These are phyloP conservation scores for Gremmenia infestans DNA, from an alignment of 2,329 filamentous ascomycete genomes.

Conservation along the genomic window DNA sequence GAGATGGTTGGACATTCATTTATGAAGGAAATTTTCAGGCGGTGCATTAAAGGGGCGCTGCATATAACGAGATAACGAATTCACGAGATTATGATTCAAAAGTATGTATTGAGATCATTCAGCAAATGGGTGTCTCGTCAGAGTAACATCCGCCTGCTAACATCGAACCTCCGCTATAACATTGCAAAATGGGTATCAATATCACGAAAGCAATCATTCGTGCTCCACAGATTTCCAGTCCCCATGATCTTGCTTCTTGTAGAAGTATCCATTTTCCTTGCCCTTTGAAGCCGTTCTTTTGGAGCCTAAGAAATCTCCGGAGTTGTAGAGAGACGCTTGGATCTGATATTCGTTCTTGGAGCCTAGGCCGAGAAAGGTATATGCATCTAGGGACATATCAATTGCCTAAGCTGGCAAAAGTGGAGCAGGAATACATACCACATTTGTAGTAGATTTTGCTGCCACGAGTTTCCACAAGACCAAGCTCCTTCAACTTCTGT, in stretches of 20 bases:
- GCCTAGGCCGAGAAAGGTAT: constrained; percentile 60
- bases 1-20: not conserved
- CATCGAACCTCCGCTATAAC: not conserved
- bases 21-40: not conserved
- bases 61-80: not conserved
- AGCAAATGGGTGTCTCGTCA: not conserved
- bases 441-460: constrained; percentile 69
- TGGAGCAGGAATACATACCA: constrained; percentile 20
- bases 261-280: constrained; percentile 16
- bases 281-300: constrained; percentile 3
- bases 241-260: constrained; percentile 17
- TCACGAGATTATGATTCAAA: not conserved
- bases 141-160: not conserved
- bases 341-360: constrained; percentile 58
- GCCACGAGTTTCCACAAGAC: constrained; percentile 45
- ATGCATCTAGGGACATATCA: constrained; percentile 48
- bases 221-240: constrained; percentile 13
- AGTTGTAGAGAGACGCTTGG: constrained; percentile 53
- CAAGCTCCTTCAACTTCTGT: constrained; percentile 54
- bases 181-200: constrained; percentile 12
- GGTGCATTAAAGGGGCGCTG: not conserved
- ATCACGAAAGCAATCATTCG: constrained; percentile 15
- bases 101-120: not conserved
- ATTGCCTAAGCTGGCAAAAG: not conserved
- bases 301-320: constrained; percentile 33